Base-by-base conservation (phyloP, 2,329 filamentous ascomycete genomes). In the Trichoderma simmonsii region DNA sequence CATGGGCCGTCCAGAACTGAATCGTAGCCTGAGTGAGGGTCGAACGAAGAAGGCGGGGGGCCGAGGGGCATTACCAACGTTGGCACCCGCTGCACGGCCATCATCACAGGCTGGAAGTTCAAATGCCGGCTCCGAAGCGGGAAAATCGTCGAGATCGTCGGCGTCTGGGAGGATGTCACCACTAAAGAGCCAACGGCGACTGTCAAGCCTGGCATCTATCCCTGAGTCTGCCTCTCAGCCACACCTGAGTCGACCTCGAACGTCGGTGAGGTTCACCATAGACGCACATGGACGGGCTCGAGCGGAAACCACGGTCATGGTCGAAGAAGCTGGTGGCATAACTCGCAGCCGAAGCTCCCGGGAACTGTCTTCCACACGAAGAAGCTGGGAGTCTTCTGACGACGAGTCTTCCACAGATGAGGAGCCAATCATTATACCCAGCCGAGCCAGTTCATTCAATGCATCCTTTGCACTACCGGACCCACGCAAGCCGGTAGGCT, bases 361-460 rank as follows among this genome's bases (percentile, higher is more conserved):
- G 60, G 77, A 80, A 30, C 73, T 78, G 70, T 74, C 78, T 72
- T 28, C 78, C 73, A 32, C 78, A 76, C 60, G 75, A 80, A 64
- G 70, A 43, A 81, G 80, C 51, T 85, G 83, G 81, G 83, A 84
- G 15, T 85, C 85, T 6, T 86, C 85, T 0, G 85, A 87, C 34
- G 85, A 86, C 61, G 85, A 86, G 3, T 90, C 88, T 1, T 90
- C 88, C 0, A 86, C 85, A 4, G 89, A 91, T 73, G 89, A 91
- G 69, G 89, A 91, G 71, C 88, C 88, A 14, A 91, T 91, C 73
- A 85, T 91, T 64, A 88, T 91, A 51, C 89, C 89, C 34, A 90
- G 88, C 77, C 84, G 88, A 57, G 88, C 85, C 73, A 83, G 83
- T 4, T 83, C 81, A 1, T 91, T 90, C 70, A 79, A 78, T 61